A percentile compares a stretch with the other conserved stretches of the same genome.
phyloP scores from a whole-genome alignment of 1,139 yeast genomes.

The Candida tetrigidarum region DNA sequence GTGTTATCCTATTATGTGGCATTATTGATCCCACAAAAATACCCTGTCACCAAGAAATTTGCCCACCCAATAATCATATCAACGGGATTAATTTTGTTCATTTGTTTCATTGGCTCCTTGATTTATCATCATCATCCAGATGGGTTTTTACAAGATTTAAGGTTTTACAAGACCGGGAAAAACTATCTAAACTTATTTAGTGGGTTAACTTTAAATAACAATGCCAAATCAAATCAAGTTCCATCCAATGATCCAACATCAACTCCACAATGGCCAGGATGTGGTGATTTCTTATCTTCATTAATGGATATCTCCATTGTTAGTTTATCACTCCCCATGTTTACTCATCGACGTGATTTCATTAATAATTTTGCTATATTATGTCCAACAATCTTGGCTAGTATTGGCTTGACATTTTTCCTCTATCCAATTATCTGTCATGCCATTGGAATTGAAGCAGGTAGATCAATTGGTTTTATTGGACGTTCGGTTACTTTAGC shows the following conservation, averaged over 20 bases:
- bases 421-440: conserved; percentile 71
- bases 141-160: conserved; percentile 54
- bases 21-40: conserved; percentile 49
- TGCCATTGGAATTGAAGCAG: conserved; percentile 62
- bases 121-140: conserved; percentile 48
- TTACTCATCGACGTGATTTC: conserved; percentile 69
- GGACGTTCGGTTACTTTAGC: conserved; percentile 86
- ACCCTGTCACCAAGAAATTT: conserved; percentile 52
- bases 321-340: conserved; percentile 78
- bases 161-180: conserved; percentile 69
- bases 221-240: conserved; percentile 24
- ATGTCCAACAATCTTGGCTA: conserved; percentile 61
- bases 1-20: conserved; percentile 59
- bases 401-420: conserved; percentile 63
- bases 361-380: conserved; percentile 59
- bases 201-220: conserved; percentile 31
- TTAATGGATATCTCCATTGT: conserved; percentile 80
- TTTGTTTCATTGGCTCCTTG: conserved; percentile 62
- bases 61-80: conserved; percentile 75
- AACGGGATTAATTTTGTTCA: conserved; percentile 62
- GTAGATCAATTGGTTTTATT: conserved; percentile 71
- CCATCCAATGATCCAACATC: conserved; percentile 30
- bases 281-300: conserved; percentile 75
- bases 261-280: conserved; percentile 68
- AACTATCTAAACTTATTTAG: conserved; percentile 64